phyloP scores from a whole-genome alignment of 345 rosid genomes.

The Stellera chamaejasme region DNA sequence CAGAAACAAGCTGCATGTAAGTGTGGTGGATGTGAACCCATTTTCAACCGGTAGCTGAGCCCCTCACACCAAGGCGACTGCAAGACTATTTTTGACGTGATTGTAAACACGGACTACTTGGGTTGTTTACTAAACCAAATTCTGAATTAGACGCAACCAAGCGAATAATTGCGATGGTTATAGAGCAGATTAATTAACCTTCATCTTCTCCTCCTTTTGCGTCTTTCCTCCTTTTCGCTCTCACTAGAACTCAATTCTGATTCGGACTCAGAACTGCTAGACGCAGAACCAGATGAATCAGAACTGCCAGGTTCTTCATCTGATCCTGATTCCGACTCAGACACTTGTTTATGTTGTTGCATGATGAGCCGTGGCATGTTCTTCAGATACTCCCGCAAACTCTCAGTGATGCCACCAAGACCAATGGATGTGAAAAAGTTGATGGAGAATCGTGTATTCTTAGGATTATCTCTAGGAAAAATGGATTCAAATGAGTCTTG shows the following conservation, averaged over 20 bases:
- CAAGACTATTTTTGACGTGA: too few species aligned
- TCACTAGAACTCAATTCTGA: constrained; percentile 28
- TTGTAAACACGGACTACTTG: too few species aligned
- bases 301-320: constrained; percentile 19
- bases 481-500: constrained; percentile 73
- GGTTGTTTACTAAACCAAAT: too few species aligned
- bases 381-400: constrained; percentile 78
- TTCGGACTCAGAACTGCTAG: constrained; percentile 17
- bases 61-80: too few species aligned
- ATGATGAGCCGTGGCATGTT: constrained; percentile 91
- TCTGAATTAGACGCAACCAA: too few species aligned
- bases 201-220: constrained; percentile 35
- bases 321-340: constrained; percentile 30
- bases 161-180: too few species aligned
- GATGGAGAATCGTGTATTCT: constrained; percentile 82
- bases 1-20: too few species aligned
- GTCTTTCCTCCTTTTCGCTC: constrained; percentile 24
- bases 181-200: neutral
- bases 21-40: too few species aligned
- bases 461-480: constrained; percentile 86
- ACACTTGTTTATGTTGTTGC: constrained; percentile 65
- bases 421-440: constrained; percentile 96
- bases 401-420: constrained; percentile 95
- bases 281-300: constrained; percentile 30
- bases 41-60: too few species aligned